Conservation (phyloP, 495 filamentous ascomycete species). For the Hyphodiscus hymeniophilus region DNA sequence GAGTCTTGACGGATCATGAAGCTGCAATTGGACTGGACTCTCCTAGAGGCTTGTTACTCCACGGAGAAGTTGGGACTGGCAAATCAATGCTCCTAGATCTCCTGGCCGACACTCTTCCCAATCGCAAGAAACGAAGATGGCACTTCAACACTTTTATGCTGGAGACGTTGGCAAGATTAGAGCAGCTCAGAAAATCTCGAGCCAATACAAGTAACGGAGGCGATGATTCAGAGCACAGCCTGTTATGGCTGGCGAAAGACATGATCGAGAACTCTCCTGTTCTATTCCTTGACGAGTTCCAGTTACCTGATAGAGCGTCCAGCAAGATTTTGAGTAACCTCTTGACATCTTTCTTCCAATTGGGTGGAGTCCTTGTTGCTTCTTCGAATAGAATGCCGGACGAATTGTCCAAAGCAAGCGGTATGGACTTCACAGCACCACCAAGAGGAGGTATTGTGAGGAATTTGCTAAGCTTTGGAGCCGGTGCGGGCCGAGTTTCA, state of each 20-base stretch:
- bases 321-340: conserved; percentile 63
- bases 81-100: conserved; percentile 66
- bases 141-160: conserved; percentile 75
- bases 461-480: conserved; percentile 28
- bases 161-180: conserved; percentile 53
- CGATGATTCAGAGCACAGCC: conserved; percentile 45
- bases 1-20: conserved; percentile 52
- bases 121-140: conserved; percentile 55
- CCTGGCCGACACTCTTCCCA: conserved; percentile 59
- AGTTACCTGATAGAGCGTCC: conserved; percentile 59
- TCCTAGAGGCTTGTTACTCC: conserved; percentile 57
- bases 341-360: conserved; percentile 63
- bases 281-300: conserved; percentile 67
- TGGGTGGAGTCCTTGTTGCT: conserved; percentile 64
- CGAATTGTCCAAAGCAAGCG: conserved; percentile 59
- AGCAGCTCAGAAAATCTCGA: conserved; percentile 39
- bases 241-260: conserved; percentile 59
- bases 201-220: conserved; percentile 10
- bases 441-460: conserved; percentile 38
- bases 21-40: conserved; percentile 52
- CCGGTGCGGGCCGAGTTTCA: conserved; percentile 4
- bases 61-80: conserved; percentile 64
- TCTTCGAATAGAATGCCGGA: conserved; percentile 70
- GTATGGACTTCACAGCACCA: conserved; percentile 46
- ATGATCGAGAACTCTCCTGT: conserved; percentile 59